Percentiles rank a stretch among this genome's conserved stretches.
These are phyloP conservation scores for Pseudocercospora vitis DNA, from an alignment of 2,329 filamentous ascomycete species.

Conservation along the genomic window DNA sequence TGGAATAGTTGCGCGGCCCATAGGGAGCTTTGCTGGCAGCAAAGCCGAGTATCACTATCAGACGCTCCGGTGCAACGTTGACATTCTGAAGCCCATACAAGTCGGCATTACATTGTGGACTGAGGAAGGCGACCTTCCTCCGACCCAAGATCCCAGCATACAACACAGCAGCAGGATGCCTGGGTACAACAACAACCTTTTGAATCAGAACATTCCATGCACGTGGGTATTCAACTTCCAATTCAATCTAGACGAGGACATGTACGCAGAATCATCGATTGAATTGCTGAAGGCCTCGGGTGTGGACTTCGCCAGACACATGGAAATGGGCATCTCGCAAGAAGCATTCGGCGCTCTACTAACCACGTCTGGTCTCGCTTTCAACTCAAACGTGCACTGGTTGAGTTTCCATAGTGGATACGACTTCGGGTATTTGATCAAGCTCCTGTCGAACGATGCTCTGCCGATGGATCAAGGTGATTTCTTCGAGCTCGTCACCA, in stretches of 20 bases:
- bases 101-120: conserved; percentile 93
- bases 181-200: conserved; percentile 43
- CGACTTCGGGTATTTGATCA: conserved; percentile 96
- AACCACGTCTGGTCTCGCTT: conserved; percentile 87
- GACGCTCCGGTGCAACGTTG: conserved; percentile 93
- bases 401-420: conserved; percentile 97
- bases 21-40: conserved; percentile 81
- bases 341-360: conserved; percentile 84
- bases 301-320: conserved; percentile 84
- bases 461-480: conserved; percentile 86
- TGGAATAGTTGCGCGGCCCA: conserved; percentile 92
- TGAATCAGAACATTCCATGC: conserved; percentile 64
- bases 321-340: conserved; percentile 87
- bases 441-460: conserved; percentile 79
- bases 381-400: conserved; percentile 87
- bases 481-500: conserved; percentile 84
- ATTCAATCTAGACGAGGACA: conserved; percentile 90
- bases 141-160: conserved; percentile 57
- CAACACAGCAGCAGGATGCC: conserved; percentile 39
- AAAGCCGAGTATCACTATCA: conserved; percentile 99
- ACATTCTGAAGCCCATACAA: conserved; percentile 96
- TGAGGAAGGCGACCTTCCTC: conserved; percentile 81
- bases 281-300: conserved; percentile 85
- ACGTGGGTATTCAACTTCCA: conserved; percentile 99
- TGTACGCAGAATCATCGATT: conserved; percentile 96